Evolutionary conservation across 768 basidiomycete species (phyloP), one percentile per base, ranked within the genome.

Genomic region (Cystofilobasidium ferigula): DNA sequence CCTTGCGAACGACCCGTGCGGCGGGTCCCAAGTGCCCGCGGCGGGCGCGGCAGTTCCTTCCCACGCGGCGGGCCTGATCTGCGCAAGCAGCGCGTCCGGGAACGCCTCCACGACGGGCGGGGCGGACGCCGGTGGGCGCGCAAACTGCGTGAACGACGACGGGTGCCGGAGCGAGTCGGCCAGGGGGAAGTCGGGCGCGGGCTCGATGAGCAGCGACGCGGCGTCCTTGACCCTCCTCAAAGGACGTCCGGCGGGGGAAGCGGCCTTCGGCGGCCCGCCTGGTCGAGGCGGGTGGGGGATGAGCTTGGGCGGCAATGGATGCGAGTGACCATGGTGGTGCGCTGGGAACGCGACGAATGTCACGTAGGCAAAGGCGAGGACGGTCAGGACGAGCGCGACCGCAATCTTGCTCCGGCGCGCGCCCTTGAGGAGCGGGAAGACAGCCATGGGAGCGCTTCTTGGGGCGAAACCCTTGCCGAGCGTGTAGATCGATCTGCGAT

Each of bases 11-110:
- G 60, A 42, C 13, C 65, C 61, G 5, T 32, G 36, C 18, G 61
- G 56, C 28, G 56, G 56, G n/a, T 42, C 57, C 67, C 67, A 68
- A 20, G 36, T 56, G 26, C 65, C 65, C 18, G 40, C 53, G 18
- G 54, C 24, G 22, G 57, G 42, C 18, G 42, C 16, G 7, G 9
- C 24, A 6, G 16, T n/a, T 12, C 47, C 28, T 22, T n/a, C 36
- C n/a, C 12, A 26, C 9, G 9, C 57, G 0, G 1, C 63, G 10
- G 63, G 57, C 13, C 58, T 35, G 45, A 64, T 58, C 32, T 30
- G 16, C 16, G 8, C n/a, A 14, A 64, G 10, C 40, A 22, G 14
- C 32, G 38, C 32, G 18, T 47, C 43, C 13, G 58, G 58, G 30
- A 60, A 60, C 22, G 26, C 45, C 12, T 36, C 36, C 20, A 58